phyloP scores from a whole-genome alignment of 202 grass and related monocot species.

The Zoysia matrella region DNA sequence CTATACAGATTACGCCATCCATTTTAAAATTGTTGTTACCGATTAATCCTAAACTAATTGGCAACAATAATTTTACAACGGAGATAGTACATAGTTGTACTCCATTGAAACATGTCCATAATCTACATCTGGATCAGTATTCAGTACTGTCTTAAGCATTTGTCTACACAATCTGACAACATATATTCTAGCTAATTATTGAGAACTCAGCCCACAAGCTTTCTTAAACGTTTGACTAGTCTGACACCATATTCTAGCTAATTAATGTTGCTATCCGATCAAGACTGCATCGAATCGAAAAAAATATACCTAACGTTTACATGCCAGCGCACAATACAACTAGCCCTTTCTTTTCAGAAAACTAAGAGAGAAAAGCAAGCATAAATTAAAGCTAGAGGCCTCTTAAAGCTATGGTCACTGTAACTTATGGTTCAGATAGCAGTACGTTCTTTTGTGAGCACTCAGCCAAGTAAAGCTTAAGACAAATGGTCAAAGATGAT shows the following conservation, averaged over 20 bases:
- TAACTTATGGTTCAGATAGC: neutral
- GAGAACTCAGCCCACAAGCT: neutral
- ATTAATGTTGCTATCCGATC: neutral
- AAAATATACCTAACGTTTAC: constrained; percentile 9
- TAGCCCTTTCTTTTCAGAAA: neutral
- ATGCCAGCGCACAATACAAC: constrained; percentile 19
- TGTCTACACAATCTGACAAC: too few species aligned
- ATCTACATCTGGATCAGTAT: too few species aligned
- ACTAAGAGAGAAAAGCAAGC: neutral
- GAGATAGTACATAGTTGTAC: too few species aligned
- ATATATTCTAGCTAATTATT: neutral
- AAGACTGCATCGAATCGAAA: neutral
- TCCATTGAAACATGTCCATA: too few species aligned
- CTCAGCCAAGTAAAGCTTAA: neutral
- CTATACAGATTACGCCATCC: too few species aligned
- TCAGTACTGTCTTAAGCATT: too few species aligned
- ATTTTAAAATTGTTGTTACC: too few species aligned
- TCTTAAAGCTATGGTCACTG: neutral
- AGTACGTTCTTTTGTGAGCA: neutral
- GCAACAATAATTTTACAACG: too few species aligned
- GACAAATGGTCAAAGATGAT: too few species aligned
- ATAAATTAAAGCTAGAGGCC: neutral
- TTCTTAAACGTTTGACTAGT: too few species aligned
- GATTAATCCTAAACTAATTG: too few species aligned
- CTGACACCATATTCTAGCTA: too few species aligned